A percentile compares a stretch with the other conserved stretches of the same genome.
These are phyloP conservation scores for Flammula alnicola DNA, from an alignment of 1,284 basidiomycete species.

Conservation along the genomic window DNA sequence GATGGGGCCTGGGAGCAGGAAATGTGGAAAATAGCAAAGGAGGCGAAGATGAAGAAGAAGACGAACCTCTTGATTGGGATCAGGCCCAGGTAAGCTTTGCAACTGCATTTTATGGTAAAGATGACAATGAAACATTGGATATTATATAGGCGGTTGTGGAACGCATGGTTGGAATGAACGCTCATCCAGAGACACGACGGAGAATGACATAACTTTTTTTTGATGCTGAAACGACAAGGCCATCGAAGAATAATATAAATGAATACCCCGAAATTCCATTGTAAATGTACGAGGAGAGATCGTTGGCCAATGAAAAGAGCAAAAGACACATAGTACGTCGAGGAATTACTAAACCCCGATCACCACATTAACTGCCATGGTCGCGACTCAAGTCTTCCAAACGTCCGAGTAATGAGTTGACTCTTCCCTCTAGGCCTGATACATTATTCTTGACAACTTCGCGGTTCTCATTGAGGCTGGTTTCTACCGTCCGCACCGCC, in stretches of 20 bases:
- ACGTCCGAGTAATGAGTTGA: constrained; percentile 57
- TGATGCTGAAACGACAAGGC: too few species aligned
- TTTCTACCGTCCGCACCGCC: constrained; percentile 74
- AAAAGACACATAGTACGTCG: too few species aligned
- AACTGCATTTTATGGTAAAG: background rate
- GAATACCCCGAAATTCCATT: too few species aligned
- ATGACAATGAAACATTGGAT: too few species aligned
- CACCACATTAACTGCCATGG: constrained; percentile 14
- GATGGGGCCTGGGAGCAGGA: constrained; percentile 69
- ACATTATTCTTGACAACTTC: constrained; percentile 75
- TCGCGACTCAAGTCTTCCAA: constrained; percentile 48
- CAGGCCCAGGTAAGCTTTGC: constrained; percentile 55
- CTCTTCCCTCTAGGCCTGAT: constrained; percentile 65
- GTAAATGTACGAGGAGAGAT: too few species aligned
- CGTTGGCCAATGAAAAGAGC: too few species aligned
- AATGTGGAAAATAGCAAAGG: constrained; percentile 46
- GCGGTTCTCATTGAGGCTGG: constrained; percentile 79
- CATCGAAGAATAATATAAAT: too few species aligned
- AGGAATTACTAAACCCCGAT: too few species aligned
- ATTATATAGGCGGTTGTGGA: constrained; percentile 56
- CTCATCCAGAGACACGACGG: constrained; percentile 34
- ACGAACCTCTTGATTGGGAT: constrained; percentile 62
- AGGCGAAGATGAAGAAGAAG: constrained; percentile 50
- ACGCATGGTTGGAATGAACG: constrained; percentile 65
- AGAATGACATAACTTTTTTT: constrained; percentile 31